A percentile compares a stretch with the other conserved stretches of the same genome.
Evolutionary conservation across 805 yeast genomes (phyloP).

Genomic region (Saccharomycopsis vini): DNA sequence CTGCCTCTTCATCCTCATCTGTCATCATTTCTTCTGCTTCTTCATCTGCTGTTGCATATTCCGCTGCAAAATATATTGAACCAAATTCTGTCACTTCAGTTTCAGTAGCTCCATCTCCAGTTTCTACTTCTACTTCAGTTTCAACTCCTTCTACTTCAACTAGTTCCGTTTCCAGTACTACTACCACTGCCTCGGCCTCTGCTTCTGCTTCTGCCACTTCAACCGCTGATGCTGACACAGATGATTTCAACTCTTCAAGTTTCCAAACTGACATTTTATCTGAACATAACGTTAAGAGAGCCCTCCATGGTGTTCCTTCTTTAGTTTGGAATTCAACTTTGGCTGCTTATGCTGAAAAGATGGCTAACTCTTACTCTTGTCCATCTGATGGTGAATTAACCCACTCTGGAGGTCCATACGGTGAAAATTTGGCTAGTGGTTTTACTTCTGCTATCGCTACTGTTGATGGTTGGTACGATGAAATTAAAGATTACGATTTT

Average conservation of each 20-base stretch:
- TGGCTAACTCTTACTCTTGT: constrained; percentile 50
- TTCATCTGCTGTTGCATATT: too few species aligned
- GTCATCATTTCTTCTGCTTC: constrained; percentile 3
- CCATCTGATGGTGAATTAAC: constrained; percentile 37
- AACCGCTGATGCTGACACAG: constrained; percentile 19
- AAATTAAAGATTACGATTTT: constrained; percentile 43
- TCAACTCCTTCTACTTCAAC: constrained; percentile 1
- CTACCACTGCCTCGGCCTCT: constrained; percentile 22
- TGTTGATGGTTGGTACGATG: constrained; percentile 70
- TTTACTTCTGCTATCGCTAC: constrained; percentile 42
- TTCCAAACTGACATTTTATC: constrained; percentile 35
- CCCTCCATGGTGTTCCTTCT: constrained; percentile 39
- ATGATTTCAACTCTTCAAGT: constrained; percentile 13
- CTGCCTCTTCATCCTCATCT: neutral
- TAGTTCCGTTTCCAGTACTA: constrained; percentile 1
- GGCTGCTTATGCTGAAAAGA: constrained; percentile 46
- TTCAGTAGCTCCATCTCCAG: neutral
- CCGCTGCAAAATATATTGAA: too few species aligned
- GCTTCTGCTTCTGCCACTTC: constrained; percentile 15
- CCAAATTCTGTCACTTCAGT: neutral
- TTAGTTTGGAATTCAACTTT: constrained; percentile 49
- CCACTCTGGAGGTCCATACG: constrained; percentile 62
- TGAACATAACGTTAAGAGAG: constrained; percentile 54
- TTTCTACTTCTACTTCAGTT: neutral
- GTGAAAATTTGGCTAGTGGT: constrained; percentile 80